Evolutionary conservation across 2,329 filamentous ascomycete species (phyloP).

Genomic region (Trichoderma pleuroti): DNA sequence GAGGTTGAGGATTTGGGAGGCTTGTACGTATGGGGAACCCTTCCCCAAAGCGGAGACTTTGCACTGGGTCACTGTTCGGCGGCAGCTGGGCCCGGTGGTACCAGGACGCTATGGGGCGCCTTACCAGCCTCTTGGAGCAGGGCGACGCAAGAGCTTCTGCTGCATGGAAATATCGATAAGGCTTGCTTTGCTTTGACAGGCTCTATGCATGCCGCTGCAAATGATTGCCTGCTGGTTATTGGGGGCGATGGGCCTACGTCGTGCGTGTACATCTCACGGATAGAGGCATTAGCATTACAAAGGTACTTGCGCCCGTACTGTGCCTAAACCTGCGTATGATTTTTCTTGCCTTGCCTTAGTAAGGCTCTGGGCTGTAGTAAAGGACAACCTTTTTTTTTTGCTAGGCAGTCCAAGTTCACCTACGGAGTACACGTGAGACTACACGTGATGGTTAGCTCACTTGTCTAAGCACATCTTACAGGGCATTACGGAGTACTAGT

Average conservation of each 20-base stretch:
- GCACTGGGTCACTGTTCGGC: constrained; percentile 26
- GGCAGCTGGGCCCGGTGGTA: constrained; percentile 19
- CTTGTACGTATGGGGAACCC: constrained; percentile 32
- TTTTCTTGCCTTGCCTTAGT: background rate
- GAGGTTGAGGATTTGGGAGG: constrained; percentile 52
- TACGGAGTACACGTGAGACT: background rate
- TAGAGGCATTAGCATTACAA: constrained; percentile 1
- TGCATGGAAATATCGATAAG: constrained; percentile 13
- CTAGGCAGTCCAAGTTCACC: background rate
- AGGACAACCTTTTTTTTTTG: background rate
- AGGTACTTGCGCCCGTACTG: background rate
- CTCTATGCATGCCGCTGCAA: background rate
- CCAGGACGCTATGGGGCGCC: constrained; percentile 19
- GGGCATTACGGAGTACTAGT: too few species aligned
- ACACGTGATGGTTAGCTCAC: background rate
- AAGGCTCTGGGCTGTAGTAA: background rate
- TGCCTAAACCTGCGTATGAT: background rate
- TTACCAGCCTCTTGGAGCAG: constrained; percentile 4
- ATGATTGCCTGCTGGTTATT: background rate
- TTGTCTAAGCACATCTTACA: background rate
- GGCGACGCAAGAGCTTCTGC: background rate
- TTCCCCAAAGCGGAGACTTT: constrained; percentile 40
- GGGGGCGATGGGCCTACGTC: constrained; percentile 1
- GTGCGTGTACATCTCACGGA: constrained; percentile 3
- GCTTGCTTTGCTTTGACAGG: constrained; percentile 1